Evolutionary conservation across 352 stramenopile species (phyloP), one percentile per base, ranked within the genome.

Genomic region (Phytophthora ramorum): DNA sequence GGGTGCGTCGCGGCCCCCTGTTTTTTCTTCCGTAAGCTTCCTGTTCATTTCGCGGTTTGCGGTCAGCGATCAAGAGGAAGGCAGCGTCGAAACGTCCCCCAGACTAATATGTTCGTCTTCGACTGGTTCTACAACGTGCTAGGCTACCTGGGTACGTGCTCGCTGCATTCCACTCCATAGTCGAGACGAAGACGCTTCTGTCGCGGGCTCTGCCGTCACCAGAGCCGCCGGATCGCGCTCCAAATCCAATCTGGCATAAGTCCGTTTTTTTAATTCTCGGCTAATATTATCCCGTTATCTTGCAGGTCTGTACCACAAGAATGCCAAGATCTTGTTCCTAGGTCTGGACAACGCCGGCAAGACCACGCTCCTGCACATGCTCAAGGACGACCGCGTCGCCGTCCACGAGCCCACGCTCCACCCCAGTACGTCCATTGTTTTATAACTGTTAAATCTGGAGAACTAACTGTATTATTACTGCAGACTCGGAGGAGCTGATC

Each of bases 261-360:
- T 66, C 47, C 55, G 32, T 16, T 38, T 38, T 16, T 32, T 32
- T 9, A 32, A 9, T 32, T 38, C 32, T 13, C 9, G 4, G 26
- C 10, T 38, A 38, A 38, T 7, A 4, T 38, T 38, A 38, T 38
- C 8, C 8, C 32, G 13, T 38, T 38, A 38, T 16, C 3, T 38
- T 61, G 13, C 51, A 99, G 98, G 98, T 48, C 88, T 99, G 54
- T 99, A 99, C 82, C 98, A 99, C 85, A 99, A 99, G 88, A 99
- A 99, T 78, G 98, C 97, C 68, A 99, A 99, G 85, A 99, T 99
- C 76, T 75, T 99, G 38, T 99, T 99, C 84, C 77, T 99, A 24
- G 98, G 98, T 24, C 81, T 99, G 26, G 98, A 99, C 79, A 99
- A 99, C 87, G 98, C 98, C 46, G 98, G 98, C 72, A 99, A 99